Base-by-base conservation (phyloP, 1,284 basidiomycete species). In the Tilletia indica region DNA sequence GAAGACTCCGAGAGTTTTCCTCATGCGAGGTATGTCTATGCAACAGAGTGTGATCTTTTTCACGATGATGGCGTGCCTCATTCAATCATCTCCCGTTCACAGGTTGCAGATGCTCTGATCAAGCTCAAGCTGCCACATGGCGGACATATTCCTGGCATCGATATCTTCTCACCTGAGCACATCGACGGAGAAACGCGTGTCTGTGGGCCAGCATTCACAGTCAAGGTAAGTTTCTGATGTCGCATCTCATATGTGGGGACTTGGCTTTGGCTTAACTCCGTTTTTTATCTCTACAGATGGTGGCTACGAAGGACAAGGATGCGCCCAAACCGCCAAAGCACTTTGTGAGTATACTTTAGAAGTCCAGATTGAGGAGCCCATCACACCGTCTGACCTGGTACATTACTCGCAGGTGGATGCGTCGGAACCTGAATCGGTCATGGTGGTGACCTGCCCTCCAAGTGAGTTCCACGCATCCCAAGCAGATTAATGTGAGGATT, bases 91-190 rank as follows among this genome's bases (percentile, higher is more conserved):
- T 31, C 25, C 25, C 25, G 25, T 31, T 31, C 47, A 2, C 61
- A 97, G 87, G 87, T 97, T 21, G 94, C 94, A 0, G 95, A 97
- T 84, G 93, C 93, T 1, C 89, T 97, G 80, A 87, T 95, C 80
- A 95, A 93, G 84, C 89, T 97, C 47, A 90, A 90, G 14, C 82
- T 89, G 4, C 86, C 88, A 4, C 88, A 90, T 78, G 94, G 94
- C 1, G 94, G 95, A 0, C 88, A 90, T 80, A 87, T 97, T 47
- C 90, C 93, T 0, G 93, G 95, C 83, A 89, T 98, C 36, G 86
- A 89, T 61, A 86, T 89, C 76, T 84, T 88, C 69, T 89, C 89
- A 21, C 88, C 89, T 2, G 70, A 45, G 9, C 70, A 72, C 49
- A 47, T 75, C 8, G 66, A 68, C 0, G 73, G 73, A 21, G 25